Base-by-base conservation (phyloP, 169 alveolate genomes). In the Plasmodium relictum region DNA sequence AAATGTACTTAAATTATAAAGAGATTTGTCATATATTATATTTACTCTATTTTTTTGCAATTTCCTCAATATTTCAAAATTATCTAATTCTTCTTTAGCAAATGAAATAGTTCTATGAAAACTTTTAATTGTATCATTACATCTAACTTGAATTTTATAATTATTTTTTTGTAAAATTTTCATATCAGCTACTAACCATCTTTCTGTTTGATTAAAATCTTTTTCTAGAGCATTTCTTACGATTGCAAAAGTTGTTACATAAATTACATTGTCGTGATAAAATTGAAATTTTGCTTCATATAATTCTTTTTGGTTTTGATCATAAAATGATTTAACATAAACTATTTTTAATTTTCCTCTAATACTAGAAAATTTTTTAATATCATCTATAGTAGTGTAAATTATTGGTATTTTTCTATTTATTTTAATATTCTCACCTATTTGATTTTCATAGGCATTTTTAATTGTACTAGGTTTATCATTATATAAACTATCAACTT, bases 211-310 rank as follows among this genome's bases (percentile, higher is more conserved):
- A 58, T 76, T 52, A 24, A 76, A 12, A 63, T 76, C 26, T 2
- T 76, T 42, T 20, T 42, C 65, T 63, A 76, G 54, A 5, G 89
- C 39, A 63, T 76, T 76, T 48, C 44, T 76, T 18, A 76, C 76
- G 20, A 76, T 39, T 18, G 89, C 89, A 76, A 76, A 76, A 16
- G 89, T 76, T 41, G 89, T 45, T 45, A 76, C 74, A 63, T 76
- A 76, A 76, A 76, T 62, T 39, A 63, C 56, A 16, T 63, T 76
- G 68, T 76, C 56, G 22, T 63, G 41, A 56, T 18, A 76, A 65
- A 76, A 76, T 41, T 76, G 89, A 24, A 76, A 76, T 68, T 76
- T 76, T n/a, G 63, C 89, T 68, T 76, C 89, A 63, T 76, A 76
- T 48, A 76, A 63, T 56, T 76, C 89, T 56, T 76, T 76, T 14